Conservation (phyloP, 1,284 basidiomycete genomes). For the Mrakiaceae sp. region DNA sequence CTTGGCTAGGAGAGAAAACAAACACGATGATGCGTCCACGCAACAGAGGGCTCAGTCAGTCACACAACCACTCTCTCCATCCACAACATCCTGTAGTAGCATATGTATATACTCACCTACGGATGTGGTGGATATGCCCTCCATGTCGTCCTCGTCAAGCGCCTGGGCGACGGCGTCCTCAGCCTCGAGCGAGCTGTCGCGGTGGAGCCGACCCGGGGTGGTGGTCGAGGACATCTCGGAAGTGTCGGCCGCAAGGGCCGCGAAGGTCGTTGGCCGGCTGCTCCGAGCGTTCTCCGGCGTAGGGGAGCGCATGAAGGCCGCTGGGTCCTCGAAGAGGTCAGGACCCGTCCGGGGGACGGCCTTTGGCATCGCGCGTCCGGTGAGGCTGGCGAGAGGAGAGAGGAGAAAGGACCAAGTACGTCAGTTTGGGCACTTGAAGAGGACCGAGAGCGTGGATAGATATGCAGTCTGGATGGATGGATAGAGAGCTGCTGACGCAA, state of each 20-base stretch:
- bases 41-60: neutral
- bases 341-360: slow-evolving; percentile 9
- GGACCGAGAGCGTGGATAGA: neutral
- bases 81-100: neutral
- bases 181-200: slow-evolving; percentile 1
- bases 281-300: neutral
- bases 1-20: too few species aligned
- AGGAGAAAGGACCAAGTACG: neutral
- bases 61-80: neutral
- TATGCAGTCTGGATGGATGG: too few species aligned
- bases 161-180: slow-evolving; percentile 13
- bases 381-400: slow-evolving; percentile 1
- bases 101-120: too few species aligned
- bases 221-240: neutral
- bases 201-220: neutral
- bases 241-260: neutral
- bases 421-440: neutral
- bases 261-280: neutral
- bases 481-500: too few species aligned
- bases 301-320: slow-evolving; percentile 13
- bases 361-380: slow-evolving; percentile 8
- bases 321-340: slow-evolving; percentile 10
- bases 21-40: neutral
- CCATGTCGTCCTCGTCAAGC: neutral
- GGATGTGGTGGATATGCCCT: neutral